Conservation (phyloP, 805 yeast genomes). For the Metschnikowia hibisci region DNA sequence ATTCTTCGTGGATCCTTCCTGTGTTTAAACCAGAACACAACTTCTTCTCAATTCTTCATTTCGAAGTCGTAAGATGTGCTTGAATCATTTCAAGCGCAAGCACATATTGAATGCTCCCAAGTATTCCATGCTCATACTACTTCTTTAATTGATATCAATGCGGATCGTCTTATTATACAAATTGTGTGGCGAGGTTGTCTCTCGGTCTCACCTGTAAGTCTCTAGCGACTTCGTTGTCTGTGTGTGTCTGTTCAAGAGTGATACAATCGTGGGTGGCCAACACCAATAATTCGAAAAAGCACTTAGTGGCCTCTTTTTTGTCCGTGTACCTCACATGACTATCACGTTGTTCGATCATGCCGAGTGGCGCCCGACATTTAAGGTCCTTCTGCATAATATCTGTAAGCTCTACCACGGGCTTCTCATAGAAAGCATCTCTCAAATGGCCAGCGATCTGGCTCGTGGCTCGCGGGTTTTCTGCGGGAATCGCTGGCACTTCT, state of each 20-base stretch:
- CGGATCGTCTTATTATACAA: constrained; percentile 9
- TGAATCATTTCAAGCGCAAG: too few species aligned
- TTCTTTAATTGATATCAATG: background rate
- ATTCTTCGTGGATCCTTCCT: too few species aligned
- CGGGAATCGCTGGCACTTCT: constrained; percentile 19
- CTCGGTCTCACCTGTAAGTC: constrained; percentile 51
- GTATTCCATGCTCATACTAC: too few species aligned
- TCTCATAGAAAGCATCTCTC: constrained; percentile 28
- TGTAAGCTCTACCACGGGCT: constrained; percentile 27
- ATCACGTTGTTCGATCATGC: constrained; percentile 14
- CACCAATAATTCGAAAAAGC: constrained; percentile 80
- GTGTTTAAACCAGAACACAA: too few species aligned
- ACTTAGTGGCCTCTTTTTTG: constrained; percentile 59
- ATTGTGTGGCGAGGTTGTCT: constrained; percentile 31
- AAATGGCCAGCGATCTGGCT: constrained; percentile 49
- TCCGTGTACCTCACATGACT: constrained; percentile 27
- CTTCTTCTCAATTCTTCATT: too few species aligned
- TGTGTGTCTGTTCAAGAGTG: constrained; percentile 48
- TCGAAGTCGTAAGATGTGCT: too few species aligned
- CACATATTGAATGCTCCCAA: too few species aligned
- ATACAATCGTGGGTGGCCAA: constrained; percentile 76
- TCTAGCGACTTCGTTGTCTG: constrained; percentile 45
- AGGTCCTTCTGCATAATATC: constrained; percentile 39
- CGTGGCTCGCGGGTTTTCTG: constrained; percentile 45
- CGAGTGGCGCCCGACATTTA: constrained; percentile 19